Percentiles rank a stretch among this genome's conserved stretches.
These are phyloP conservation scores for Botrytis pseudocinerea DNA, from an alignment of 2,329 filamentous ascomycete species.

Conservation along the genomic window DNA sequence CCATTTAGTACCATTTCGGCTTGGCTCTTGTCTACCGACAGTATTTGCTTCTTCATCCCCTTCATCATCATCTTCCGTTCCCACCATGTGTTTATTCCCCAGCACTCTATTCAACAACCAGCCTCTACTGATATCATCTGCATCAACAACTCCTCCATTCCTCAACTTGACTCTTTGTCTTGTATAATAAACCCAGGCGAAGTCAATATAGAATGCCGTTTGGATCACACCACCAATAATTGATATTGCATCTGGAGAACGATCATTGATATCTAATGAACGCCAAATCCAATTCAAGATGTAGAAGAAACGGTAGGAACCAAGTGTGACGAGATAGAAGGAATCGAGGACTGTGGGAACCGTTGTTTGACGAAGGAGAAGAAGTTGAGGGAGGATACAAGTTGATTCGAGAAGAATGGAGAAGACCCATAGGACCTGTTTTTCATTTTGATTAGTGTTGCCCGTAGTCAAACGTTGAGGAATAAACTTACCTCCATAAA, in stretches of 20 bases:
- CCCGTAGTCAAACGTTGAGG: not conserved
- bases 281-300: constrained; percentile 87
- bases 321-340: constrained; percentile 88
- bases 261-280: constrained; percentile 57
- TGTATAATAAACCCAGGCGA: constrained; percentile 95
- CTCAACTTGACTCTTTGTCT: constrained; percentile 92
- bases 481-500: constrained; percentile 51
- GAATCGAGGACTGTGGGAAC: constrained; percentile 95
- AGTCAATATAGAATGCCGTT: constrained; percentile 87
- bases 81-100: constrained; percentile 62
- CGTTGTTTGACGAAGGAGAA: constrained; percentile 89
- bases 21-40: constrained; percentile 22
- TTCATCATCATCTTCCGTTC: constrained; percentile 33
- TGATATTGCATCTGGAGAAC: constrained; percentile 68
- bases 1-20: constrained; percentile 47
- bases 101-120: constrained; percentile 82
- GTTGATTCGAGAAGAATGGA: constrained; percentile 90
- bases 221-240: constrained; percentile 87
- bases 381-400: constrained; percentile 85
- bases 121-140: constrained; percentile 80
- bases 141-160: constrained; percentile 83
- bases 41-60: constrained; percentile 34
- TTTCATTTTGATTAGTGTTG: constrained; percentile 13
- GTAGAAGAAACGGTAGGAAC: constrained; percentile 85
- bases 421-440: constrained; percentile 79